These are phyloP conservation scores for Volvariella surrecta DNA, from an alignment of 1,284 basidiomycete genomes.

Conservation along the genomic window DNA sequence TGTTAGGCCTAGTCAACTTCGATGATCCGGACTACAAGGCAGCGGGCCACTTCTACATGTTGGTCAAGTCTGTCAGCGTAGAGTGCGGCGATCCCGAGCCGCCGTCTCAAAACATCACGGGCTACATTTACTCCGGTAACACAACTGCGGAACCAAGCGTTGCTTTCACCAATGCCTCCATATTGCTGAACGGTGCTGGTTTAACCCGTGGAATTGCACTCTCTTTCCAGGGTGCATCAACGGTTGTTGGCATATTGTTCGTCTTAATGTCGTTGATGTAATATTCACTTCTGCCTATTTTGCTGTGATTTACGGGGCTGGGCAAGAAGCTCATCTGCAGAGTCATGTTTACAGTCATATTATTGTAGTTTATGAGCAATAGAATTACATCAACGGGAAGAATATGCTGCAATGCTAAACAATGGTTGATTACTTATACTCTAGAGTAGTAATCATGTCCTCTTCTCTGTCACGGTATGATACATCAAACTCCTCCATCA, in stretches of 20 bases:
- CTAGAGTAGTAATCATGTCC: neutral
- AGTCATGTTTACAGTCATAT: no score
- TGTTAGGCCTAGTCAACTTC: slow-evolving; percentile 65
- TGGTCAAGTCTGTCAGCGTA: slow-evolving; percentile 49
- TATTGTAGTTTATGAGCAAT: neutral
- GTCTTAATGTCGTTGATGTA: slow-evolving; percentile 10
- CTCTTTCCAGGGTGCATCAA: slow-evolving; percentile 17
- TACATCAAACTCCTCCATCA: slow-evolving; percentile 52
- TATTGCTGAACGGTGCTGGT: slow-evolving; percentile 32
- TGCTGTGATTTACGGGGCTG: no score
- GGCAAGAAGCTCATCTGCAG: no score
- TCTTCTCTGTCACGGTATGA: slow-evolving; percentile 17
- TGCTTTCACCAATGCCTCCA: slow-evolving; percentile 45
- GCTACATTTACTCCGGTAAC: slow-evolving; percentile 56
- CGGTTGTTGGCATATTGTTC: slow-evolving; percentile 15
- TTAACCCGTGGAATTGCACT: slow-evolving; percentile 17
- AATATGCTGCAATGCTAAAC: no score
- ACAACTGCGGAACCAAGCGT: slow-evolving; percentile 42
- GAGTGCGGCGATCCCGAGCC: slow-evolving; percentile 44
- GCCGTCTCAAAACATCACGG: slow-evolving; percentile 37
- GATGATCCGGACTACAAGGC: slow-evolving; percentile 61
- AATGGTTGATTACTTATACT: no score
- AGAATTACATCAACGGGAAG: neutral
- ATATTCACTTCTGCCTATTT: no score
- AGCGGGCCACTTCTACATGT: slow-evolving; percentile 55